Evolutionary conservation across 1,284 basidiomycete genomes (phyloP).

Genomic region (Trametes pubescens): DNA sequence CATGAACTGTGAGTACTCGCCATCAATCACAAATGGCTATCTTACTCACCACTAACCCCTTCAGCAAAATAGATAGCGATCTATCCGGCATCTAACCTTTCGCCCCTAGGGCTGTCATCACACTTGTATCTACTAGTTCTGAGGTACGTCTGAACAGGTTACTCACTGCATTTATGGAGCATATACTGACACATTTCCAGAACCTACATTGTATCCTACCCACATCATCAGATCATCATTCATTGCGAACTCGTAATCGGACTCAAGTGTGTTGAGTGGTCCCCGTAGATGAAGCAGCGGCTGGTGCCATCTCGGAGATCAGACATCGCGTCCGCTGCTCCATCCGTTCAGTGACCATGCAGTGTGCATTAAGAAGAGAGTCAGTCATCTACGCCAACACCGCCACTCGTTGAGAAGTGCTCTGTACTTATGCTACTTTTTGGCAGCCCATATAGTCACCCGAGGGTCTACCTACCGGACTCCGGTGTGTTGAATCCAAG

Average conservation of each 20-base stretch:
- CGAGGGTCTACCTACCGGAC: too few species aligned
- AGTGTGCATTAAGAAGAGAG: too few species aligned
- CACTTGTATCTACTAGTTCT: conserved; percentile 30
- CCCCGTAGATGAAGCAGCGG: too few species aligned
- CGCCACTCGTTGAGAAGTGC: too few species aligned
- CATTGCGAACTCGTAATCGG: neutral
- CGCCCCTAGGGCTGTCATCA: neutral
- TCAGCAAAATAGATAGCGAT: neutral
- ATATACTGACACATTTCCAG: neutral
- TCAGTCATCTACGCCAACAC: too few species aligned
- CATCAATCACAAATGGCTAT: neutral
- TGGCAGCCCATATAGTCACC: too few species aligned
- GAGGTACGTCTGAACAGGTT: neutral
- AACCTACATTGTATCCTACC: conserved; percentile 1
- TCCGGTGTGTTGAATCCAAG: too few species aligned
- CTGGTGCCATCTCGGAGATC: too few species aligned
- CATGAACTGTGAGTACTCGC: conserved; percentile 33
- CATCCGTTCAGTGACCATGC: too few species aligned
- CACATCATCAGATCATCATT: neutral
- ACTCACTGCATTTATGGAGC: neutral
- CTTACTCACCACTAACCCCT: neutral
- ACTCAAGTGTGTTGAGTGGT: neutral
- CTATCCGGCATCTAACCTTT: neutral
- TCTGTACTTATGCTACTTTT: too few species aligned
- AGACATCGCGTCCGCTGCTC: too few species aligned